Evolutionary conservation across 805 yeast genomes (phyloP).

Genomic region (Lachancea lanzarotensis): DNA sequence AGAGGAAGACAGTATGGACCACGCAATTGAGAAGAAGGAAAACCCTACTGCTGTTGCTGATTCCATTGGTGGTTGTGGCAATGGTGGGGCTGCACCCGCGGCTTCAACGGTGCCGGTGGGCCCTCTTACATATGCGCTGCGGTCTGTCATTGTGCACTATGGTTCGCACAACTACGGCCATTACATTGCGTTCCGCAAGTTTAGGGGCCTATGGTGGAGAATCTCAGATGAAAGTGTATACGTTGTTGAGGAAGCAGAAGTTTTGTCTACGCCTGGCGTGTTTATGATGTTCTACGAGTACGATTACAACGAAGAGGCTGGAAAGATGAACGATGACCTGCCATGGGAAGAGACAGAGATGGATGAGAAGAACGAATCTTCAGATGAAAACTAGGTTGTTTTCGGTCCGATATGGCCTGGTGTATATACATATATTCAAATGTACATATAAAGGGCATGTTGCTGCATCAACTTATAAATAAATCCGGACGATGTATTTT

Average conservation of each 20-base stretch:
- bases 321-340: conserved; percentile 26
- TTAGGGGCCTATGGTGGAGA: conserved; percentile 90
- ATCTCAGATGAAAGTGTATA: conserved; percentile 86
- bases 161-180: conserved; percentile 99
- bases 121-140: conserved; percentile 57
- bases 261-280: conserved; percentile 74
- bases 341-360: conserved; percentile 16
- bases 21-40: neutral
- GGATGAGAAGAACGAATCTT: neutral
- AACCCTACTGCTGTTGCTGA: neutral
- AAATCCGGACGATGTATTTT: no score
- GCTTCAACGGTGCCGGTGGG: conserved; percentile 33
- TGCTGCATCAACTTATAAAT: no score
- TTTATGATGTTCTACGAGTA: conserved; percentile 88
- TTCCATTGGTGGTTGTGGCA: neutral
- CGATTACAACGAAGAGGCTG: conserved; percentile 33
- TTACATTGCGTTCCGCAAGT: conserved; percentile 79
- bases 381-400: no score
- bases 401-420: no score
- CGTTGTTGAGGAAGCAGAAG: conserved; percentile 74
- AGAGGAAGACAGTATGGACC: conserved; percentile 8
- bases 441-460: no score
- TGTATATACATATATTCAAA: no score
- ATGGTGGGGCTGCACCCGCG: neutral
- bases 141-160: conserved; percentile 85